phyloP scores from a whole-genome alignment of 2,329 filamentous ascomycete genomes.

The Talaromyces marneffei region DNA sequence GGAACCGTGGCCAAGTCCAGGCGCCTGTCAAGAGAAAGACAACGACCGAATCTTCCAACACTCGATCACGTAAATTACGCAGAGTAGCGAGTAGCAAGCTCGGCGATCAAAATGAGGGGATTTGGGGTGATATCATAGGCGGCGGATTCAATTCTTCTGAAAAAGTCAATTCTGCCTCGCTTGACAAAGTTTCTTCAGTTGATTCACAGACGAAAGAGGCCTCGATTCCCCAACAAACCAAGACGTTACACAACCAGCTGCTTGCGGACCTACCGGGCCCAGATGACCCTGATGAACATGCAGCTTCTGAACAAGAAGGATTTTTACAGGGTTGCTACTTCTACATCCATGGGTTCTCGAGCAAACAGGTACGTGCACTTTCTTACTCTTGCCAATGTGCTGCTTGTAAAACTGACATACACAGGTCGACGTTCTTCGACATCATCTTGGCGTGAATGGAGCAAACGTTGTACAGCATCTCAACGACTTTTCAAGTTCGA shows the following conservation, averaged over 20 bases:
- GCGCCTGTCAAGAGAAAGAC: slow-evolving; percentile 29
- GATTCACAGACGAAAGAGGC: slow-evolving; percentile 15
- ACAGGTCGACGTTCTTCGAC: slow-evolving; percentile 33
- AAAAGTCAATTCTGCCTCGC: slow-evolving; percentile 22
- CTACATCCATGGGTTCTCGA: slow-evolving; percentile 55
- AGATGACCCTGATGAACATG: slow-evolving; percentile 5
- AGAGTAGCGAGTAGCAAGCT: slow-evolving; percentile 82
- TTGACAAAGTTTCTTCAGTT: slow-evolving; percentile 22
- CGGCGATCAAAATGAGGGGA: slow-evolving; percentile 67
- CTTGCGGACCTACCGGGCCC: slow-evolving; percentile 13
- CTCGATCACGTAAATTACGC: slow-evolving; percentile 72
- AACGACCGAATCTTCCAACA: slow-evolving; percentile 46
- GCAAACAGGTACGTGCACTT: slow-evolving; percentile 44
- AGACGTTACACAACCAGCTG: slow-evolving; percentile 36
- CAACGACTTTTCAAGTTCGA: slow-evolving; percentile 30
- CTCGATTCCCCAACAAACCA: slow-evolving; percentile 28
- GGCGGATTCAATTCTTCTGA: slow-evolving; percentile 27
- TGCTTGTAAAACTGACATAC: slow-evolving; percentile 15
- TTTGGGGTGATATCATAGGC: slow-evolving; percentile 88
- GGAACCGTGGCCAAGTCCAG: slow-evolving; percentile 49
- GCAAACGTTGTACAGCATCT: slow-evolving; percentile 33
- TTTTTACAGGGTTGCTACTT: slow-evolving; percentile 54
- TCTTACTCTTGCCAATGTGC: not conserved
- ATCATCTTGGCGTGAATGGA: slow-evolving; percentile 38
- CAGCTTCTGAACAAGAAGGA: slow-evolving; percentile 37